Base-by-base conservation (phyloP, 441 rosid genomes). In the Kokia cookei region DNA sequence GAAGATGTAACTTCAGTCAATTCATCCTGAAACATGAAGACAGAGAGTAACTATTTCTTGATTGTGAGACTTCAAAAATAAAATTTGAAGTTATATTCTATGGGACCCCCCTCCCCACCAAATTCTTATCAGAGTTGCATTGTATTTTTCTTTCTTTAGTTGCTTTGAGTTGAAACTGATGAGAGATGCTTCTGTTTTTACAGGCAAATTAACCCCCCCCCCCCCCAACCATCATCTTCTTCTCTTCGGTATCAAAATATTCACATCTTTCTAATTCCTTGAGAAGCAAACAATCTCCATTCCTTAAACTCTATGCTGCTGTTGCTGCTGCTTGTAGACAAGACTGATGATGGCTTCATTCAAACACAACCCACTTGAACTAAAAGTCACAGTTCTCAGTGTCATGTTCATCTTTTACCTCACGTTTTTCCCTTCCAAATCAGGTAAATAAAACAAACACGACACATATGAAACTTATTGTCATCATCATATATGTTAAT, bases 1-100 rank as follows among this genome's bases (percentile, higher is more conserved):
- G 61, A 51, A 77, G 60, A 45, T 75, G 79, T 64, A 79, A 81
- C 75, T 76, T 73, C 70, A 73, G 86, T 81, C 82, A 72, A 67
- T 73, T 81, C 83, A 75, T 43, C 42, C 78, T 65, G 81, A 64
- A 24, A 64, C 73, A 53, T 45, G 70, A 76, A 55, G 65, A 64
- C 40, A 69, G 10, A 47, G 10, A 14, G 71, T 58, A 47, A 79
- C 83, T 83, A 60, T 81, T 85, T 74, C 81, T 64, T 77, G 80
- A 85, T 70, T 26, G 72, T 53, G 83, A 76, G 54, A 24, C 58
- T 80, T 79, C 78, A 43, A 63, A 24, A 7, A 35, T 50, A 32
- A 1, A 32, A 8, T 65, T 65, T 43, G n/a, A 73, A 71, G 74
- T 40, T 11, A 58, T 62, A 50, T 69, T 58, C 69, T 7, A 26